Conservation (phyloP, 2,329 filamentous ascomycete genomes). For the Pseudogymnoascus sp. region DNA sequence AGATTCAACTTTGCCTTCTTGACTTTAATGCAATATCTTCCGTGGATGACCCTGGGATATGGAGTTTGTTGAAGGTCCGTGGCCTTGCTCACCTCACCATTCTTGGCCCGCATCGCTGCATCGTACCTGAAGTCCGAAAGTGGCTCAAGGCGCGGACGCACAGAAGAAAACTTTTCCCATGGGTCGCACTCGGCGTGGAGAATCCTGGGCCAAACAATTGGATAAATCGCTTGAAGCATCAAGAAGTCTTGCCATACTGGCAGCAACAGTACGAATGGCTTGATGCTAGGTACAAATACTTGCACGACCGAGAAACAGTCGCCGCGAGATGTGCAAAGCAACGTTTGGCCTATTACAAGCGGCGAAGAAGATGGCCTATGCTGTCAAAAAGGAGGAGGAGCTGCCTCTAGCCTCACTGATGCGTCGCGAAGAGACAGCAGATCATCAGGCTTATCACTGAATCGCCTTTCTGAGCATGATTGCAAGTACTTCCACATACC, state of each 20-base stretch:
- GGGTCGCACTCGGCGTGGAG: constrained; percentile 13
- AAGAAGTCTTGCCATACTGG: constrained; percentile 11
- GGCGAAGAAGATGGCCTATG: constrained; percentile 11
- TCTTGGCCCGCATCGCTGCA: constrained; percentile 14
- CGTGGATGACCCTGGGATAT: constrained; percentile 8
- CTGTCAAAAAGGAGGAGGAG: constrained; percentile 12
- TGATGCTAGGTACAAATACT: constrained; percentile 18
- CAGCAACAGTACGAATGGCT: constrained; percentile 17
- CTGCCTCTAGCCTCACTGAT: neutral
- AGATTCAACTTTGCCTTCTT: constrained; percentile 16
- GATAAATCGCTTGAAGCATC: constrained; percentile 14
- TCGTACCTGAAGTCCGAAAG: constrained; percentile 15
- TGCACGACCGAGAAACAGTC: constrained; percentile 19
- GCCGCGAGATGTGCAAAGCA: constrained; percentile 13
- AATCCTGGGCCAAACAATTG: constrained; percentile 10
- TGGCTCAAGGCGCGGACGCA: constrained; percentile 16
- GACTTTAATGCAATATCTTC: neutral
- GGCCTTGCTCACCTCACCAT: constrained; percentile 16
- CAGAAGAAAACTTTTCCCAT: constrained; percentile 17
- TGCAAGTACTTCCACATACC: neutral
- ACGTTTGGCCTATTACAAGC: constrained; percentile 11
- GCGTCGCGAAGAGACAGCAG: too few species aligned
- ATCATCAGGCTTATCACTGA: neutral
- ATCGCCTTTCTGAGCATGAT: neutral
- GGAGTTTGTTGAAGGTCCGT: constrained; percentile 18